phyloP scores from a whole-genome alignment of 768 basidiomycete species.

The Podaxis sp. region DNA sequence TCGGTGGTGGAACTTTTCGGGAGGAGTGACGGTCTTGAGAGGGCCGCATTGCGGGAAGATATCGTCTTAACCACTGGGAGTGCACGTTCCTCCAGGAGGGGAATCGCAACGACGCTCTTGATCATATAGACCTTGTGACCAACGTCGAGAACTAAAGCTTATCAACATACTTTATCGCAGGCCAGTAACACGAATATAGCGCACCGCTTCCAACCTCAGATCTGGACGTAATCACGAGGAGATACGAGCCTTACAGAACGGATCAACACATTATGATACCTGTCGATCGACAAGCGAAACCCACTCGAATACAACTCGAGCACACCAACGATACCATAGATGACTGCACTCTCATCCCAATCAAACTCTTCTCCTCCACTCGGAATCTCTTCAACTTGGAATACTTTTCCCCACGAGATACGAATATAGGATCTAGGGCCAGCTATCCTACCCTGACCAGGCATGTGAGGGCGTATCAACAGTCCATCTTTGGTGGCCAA shows the following conservation, averaged over 20 bases:
- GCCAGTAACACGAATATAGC: constrained; percentile 22
- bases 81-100: constrained; percentile 65
- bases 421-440: constrained; percentile 21
- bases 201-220: constrained; percentile 61
- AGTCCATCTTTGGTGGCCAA: constrained; percentile 57
- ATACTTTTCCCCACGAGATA: constrained; percentile 56
- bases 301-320: constrained; percentile 70
- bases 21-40: constrained; percentile 43
- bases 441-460: constrained; percentile 18
- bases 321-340: constrained; percentile 76
- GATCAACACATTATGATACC: constrained; percentile 9
- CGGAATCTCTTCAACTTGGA: constrained; percentile 48
- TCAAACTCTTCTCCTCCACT: constrained; percentile 31
- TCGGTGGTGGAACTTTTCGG: constrained; percentile 15
- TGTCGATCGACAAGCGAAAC: constrained; percentile 12
- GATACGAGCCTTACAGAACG: constrained; percentile 55
- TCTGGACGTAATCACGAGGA: constrained; percentile 67
- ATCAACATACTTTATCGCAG: neutral
- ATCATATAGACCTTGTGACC: constrained; percentile 60
- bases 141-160: constrained; percentile 57
- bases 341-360: constrained; percentile 54
- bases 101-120: constrained; percentile 67
- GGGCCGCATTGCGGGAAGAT: constrained; percentile 41
- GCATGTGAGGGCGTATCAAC: constrained; percentile 55
- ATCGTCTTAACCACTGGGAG: constrained; percentile 46